Conservation (phyloP, 2,329 filamentous ascomycete species). For the Aspergillus sp. region DNA sequence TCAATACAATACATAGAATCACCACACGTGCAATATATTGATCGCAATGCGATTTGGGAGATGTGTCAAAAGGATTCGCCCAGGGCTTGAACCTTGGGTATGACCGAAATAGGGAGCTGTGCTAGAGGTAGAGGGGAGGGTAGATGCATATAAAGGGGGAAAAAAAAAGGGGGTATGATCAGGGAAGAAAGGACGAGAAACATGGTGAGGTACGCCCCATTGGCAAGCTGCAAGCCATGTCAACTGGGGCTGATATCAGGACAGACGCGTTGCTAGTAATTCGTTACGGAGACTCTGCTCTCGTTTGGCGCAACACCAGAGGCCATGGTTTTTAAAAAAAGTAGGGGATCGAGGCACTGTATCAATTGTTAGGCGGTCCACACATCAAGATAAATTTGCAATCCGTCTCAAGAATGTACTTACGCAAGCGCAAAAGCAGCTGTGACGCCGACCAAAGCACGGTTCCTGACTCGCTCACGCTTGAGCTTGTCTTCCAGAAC, state of each 20-base stretch:
- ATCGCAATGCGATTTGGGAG: not conserved
- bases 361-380: conserved; percentile 13
- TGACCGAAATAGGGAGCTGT: not conserved
- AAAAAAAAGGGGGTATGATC: conserved; percentile 1
- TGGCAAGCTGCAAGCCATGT: no score
- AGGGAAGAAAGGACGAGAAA: conserved; percentile 3
- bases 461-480: conserved; percentile 80
- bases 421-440: conserved; percentile 89
- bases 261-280: no score
- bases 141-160: not conserved
- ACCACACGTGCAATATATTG: conserved; percentile 1
- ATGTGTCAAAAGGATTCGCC: not conserved
- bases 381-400: not conserved
- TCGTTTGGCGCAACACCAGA: no score
- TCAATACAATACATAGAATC: conserved; percentile 19
- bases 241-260: no score
- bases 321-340: conserved; percentile 32
- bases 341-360: conserved; percentile 44
- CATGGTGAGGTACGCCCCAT: not conserved
- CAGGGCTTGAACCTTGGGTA: not conserved
- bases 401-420: conserved; percentile 39
- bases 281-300: no score
- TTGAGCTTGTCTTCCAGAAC: conserved; percentile 69
- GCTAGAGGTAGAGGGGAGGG: not conserved
- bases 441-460: conserved; percentile 79